Percentiles rank a stretch among this genome's conserved stretches.
Conservation (phyloP, 2,329 filamentous ascomycete species). For the Hymenoscyphus fructigenus region DNA sequence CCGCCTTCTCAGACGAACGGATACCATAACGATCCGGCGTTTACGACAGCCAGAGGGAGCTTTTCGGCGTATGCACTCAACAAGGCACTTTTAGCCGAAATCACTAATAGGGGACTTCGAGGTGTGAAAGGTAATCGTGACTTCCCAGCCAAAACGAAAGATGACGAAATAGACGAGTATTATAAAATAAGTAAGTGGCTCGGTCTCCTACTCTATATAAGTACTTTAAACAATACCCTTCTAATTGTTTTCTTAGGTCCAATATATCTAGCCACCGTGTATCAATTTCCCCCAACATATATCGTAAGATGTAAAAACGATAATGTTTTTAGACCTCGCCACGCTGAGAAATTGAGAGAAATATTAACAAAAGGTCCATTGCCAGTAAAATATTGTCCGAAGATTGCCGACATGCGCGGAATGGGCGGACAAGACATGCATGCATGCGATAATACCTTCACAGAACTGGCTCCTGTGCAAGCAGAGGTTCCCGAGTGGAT, state of each 20-base stretch:
- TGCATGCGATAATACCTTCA: not conserved
- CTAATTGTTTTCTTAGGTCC: not conserved
- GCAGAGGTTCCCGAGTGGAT: not conserved
- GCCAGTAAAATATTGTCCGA: not conserved
- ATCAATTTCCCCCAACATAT: not conserved
- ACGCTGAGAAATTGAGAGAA: not conserved
- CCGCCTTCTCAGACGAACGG: too few species aligned
- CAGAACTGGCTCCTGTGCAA: not conserved
- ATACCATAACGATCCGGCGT: too few species aligned
- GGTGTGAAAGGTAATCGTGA: too few species aligned
- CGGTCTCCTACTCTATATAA: not conserved
- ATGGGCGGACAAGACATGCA: not conserved
- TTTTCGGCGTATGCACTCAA: not conserved
- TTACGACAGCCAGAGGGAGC: not conserved
- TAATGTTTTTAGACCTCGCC: not conserved
- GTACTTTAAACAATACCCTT: too few species aligned
- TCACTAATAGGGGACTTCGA: too few species aligned
- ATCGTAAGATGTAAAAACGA: not conserved
- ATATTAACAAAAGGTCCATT: not conserved
- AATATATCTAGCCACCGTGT: not conserved
- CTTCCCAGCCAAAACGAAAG: too few species aligned
- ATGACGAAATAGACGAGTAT: not conserved
- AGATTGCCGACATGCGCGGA: not conserved
- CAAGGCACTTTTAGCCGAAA: too few species aligned
- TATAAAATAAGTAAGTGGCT: not conserved